Base-by-base conservation (phyloP, 768 basidiomycete species). In the Daedaleopsis sinensis region DNA sequence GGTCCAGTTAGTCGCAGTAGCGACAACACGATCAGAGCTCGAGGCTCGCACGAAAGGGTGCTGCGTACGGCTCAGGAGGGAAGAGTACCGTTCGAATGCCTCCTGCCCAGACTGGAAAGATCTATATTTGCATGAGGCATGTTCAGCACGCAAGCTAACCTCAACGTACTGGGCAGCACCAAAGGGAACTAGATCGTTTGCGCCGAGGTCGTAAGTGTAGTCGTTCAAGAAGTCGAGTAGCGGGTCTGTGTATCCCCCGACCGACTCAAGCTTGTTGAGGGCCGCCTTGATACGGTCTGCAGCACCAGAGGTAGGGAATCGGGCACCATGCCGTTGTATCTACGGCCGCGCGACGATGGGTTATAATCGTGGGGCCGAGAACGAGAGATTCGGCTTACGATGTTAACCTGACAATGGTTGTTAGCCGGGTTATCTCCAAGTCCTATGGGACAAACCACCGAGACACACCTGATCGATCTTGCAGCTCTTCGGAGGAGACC, bases 321-420 rank as follows among this genome's bases (percentile, higher is more conserved):
- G 84, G 0, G 90, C 85, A 3, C 91, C 92, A 67, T 95, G 93
- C 9, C 93, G 80, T 74, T 93, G 88, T 12, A 94, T 75, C 91
- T 93, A 36, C 16, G 16, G 46, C 52, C 36, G 23, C 19, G 36
- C 19, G 46, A 8, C 12, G 21, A 18, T 18, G 10, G 12, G 24
- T 61, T 57, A 52, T 50, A 21, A 54, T 24, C 1, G 1, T 44
- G 46, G 1, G 60, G 39, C 18, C 10, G 39, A 12, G 39, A 12
- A 55, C 24, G 32, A 42, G 39, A 35, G 49, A 43, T 19, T 19
- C 44, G 27, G 59, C 84, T 61, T 70, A 87, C 86, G 51, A 87
- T 79, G 61, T 88, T 84, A 21, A 82, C 85, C 85, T 88, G 58
- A 12, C 32, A 12, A 52, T 32, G 13, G 24, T 16, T 42, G 39